Base-by-base conservation (phyloP, 2,329 filamentous ascomycete genomes). In the Apiospora aurea region DNA sequence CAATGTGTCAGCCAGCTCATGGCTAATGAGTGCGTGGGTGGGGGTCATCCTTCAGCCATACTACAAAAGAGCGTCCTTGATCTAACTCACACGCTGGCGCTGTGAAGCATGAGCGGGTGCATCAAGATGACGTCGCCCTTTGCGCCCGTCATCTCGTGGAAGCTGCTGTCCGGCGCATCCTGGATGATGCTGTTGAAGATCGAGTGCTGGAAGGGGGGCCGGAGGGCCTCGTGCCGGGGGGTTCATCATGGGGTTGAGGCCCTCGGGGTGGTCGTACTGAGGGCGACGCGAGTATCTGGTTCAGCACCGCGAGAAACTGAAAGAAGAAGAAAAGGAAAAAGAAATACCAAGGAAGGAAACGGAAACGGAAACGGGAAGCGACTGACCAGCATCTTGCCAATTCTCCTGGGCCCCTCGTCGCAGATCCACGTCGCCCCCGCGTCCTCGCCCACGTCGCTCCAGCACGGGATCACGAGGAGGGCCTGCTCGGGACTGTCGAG, bases 401-500 rank as follows among this genome's bases (percentile, higher is more conserved):
- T 57, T 14, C 26, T 34, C 5, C 10, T 29, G 16, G 51, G 51
- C 24, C 51, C 51, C 51, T 57, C 51, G 51, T 57, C 51, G 7
- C 51, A 57, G 14, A 57, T 57, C 51, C 51, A 57, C 4, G 51
- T 57, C 1, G 51, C 51, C 26, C 51, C 51, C 51, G 49, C 49
- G 24, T 53, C 13, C 49, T 53, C 49, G 49, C 49, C 49, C 49
- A 53, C 49, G n/a, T 53, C 49, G 10, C n/a, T 21, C 49, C 49
- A 53, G 49, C 49, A 53, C 0, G 87, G 87, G 67, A 89, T 89
- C 13, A 89, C 86, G 0, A 89, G 79, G 11, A 89, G 76, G 0
- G 82, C 87, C 76, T 90, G 87, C 78, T 89, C 88, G 0, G 85
- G 85, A 11, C 83, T 86, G 74, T 90, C 87, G 44, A 90, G 82